Evolutionary conservation across 306 rosid genomes (phyloP).

Genomic region (Neltuma alba): DNA sequence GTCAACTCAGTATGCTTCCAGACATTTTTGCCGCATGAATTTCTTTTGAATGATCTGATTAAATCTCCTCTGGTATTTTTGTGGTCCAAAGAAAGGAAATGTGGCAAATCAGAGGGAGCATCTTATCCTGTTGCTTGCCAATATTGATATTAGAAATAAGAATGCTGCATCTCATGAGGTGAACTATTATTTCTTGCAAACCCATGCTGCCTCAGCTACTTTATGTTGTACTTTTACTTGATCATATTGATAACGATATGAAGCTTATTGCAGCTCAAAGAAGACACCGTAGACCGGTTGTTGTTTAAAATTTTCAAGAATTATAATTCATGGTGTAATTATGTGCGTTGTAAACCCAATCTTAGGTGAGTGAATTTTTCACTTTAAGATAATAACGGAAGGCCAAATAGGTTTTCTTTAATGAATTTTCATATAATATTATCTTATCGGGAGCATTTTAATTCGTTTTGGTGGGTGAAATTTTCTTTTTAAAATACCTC

Average conservation of each 20-base stretch:
- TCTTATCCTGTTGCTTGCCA: conserved; percentile 90
- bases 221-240: conserved; percentile 20
- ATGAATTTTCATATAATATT: conserved; percentile 30
- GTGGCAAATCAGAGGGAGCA: conserved; percentile 99
- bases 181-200: conserved; percentile 33
- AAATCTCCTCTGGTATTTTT: conserved; percentile 30
- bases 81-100: conserved; percentile 87
- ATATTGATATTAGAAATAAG: conserved; percentile 63
- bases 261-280: conserved; percentile 68
- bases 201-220: conserved; percentile 20
- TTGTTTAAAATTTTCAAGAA: conserved; percentile 69
- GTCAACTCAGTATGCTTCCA: not conserved
- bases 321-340: conserved; percentile 87
- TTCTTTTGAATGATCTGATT: conserved; percentile 38
- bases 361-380: conserved; percentile 55
- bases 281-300: conserved; percentile 57
- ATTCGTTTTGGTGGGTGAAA: conserved; percentile 23
- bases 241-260: conserved; percentile 36
- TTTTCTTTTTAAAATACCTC: conserved; percentile 25
- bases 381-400: conserved; percentile 28
- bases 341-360: conserved; percentile 67
- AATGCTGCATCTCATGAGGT: conserved; percentile 51
- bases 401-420: conserved; percentile 22
- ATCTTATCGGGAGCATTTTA: conserved; percentile 29
- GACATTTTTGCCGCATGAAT: conserved; percentile 7